Percentiles rank a stretch among this genome's conserved stretches.
These are phyloP conservation scores for Sungouiella blattae DNA, from an alignment of 805 yeast genomes.

Conservation along the genomic window DNA sequence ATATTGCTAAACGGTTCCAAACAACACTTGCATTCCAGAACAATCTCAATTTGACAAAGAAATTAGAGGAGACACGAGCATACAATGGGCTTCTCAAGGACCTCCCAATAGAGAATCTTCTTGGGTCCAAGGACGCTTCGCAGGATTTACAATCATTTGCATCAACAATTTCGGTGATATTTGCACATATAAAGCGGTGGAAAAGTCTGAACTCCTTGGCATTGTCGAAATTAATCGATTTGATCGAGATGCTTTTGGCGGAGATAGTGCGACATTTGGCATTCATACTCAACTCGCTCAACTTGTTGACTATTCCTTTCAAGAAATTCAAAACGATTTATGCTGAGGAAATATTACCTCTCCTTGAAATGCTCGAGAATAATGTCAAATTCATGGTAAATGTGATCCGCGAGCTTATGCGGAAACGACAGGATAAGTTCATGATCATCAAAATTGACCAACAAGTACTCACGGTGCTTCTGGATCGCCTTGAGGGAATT, in stretches of 20 bases:
- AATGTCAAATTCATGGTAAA: conserved; percentile 60
- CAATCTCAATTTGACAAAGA: conserved; percentile 64
- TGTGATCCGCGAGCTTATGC: conserved; percentile 66
- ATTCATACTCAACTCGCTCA: conserved; percentile 30
- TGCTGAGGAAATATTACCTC: conserved; percentile 19
- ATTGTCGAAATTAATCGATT: conserved; percentile 53
- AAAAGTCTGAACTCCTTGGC: conserved; percentile 57
- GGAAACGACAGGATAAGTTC: conserved; percentile 71
- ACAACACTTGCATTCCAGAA: conserved; percentile 69
- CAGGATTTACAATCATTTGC: conserved; percentile 41
- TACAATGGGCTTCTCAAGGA: conserved; percentile 65
- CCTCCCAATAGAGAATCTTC: conserved; percentile 61
- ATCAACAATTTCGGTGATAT: conserved; percentile 44
- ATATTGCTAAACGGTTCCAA: conserved; percentile 73
- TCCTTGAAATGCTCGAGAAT: conserved; percentile 55
- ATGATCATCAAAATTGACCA: conserved; percentile 60
- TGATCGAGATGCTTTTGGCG: conserved; percentile 62
- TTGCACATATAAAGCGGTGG: conserved; percentile 62
- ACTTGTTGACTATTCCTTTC: conserved; percentile 44
- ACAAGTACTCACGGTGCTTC: conserved; percentile 28
- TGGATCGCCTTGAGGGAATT: conserved; percentile 43
- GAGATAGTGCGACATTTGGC: conserved; percentile 50
- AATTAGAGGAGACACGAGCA: conserved; percentile 46
- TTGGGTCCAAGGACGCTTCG: conserved; percentile 14
- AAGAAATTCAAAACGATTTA: conserved; percentile 32